Evolutionary conservation across 805 yeast genomes (phyloP).

Genomic region (Scheffersomyces lignosus): DNA sequence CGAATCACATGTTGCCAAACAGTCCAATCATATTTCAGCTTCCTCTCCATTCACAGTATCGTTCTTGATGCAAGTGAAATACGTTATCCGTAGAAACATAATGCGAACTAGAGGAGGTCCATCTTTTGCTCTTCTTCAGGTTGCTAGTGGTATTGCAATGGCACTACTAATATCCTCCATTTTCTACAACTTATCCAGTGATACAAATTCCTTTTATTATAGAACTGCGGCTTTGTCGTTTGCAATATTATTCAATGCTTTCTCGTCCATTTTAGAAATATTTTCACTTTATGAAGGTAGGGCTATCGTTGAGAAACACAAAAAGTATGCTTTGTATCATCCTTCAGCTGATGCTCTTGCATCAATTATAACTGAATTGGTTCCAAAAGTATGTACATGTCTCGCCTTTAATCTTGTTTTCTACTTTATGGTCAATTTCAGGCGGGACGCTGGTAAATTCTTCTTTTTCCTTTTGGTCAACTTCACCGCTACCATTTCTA

Average conservation of each 20-base stretch:
- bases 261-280: constrained; percentile 60
- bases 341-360: constrained; percentile 76
- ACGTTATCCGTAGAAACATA: constrained; percentile 54
- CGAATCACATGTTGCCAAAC: constrained; percentile 35
- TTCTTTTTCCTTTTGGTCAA: constrained; percentile 25
- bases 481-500: constrained; percentile 19
- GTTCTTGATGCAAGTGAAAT: constrained; percentile 30
- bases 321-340: constrained; percentile 67
- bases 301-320: constrained; percentile 70
- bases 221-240: constrained; percentile 66
- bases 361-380: constrained; percentile 58
- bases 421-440: constrained; percentile 28
- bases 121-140: constrained; percentile 50
- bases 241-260: constrained; percentile 59
- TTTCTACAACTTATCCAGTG: constrained; percentile 50
- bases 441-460: constrained; percentile 22
- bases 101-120: constrained; percentile 57
- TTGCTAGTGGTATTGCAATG: constrained; percentile 54
- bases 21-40: constrained; percentile 35
- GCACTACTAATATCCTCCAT: constrained; percentile 62
- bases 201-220: constrained; percentile 57
- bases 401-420: constrained; percentile 33
- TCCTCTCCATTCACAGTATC: constrained; percentile 40
- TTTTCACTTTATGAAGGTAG: constrained; percentile 58
- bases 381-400: constrained; percentile 49